Evolutionary conservation across 805 yeast species (phyloP).

Genomic region (Ogataea pini): DNA sequence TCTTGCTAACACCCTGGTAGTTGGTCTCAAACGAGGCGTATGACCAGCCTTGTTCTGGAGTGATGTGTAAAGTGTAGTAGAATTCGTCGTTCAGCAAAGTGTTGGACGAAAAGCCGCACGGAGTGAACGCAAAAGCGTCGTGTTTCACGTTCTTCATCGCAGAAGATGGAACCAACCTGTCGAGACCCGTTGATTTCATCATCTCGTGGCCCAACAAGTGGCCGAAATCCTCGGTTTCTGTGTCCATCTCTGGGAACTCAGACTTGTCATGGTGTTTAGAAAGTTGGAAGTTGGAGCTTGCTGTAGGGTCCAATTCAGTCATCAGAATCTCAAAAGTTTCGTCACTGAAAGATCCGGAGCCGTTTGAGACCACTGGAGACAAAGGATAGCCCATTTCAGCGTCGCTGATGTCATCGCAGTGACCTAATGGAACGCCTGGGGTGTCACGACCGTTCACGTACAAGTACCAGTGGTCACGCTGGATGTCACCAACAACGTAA

Average conservation of each 20-base stretch:
- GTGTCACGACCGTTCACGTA: slow-evolving; percentile 58
- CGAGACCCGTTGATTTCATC: slow-evolving; percentile 62
- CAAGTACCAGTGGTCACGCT: slow-evolving; percentile 88
- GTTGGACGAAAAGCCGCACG: slow-evolving; percentile 94
- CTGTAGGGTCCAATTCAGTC: slow-evolving; percentile 71
- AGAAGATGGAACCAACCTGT: slow-evolving; percentile 42
- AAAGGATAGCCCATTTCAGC: slow-evolving; percentile 22
- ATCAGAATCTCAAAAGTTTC: slow-evolving; percentile 87
- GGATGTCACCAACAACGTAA: slow-evolving; percentile 77
- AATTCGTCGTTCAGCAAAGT: slow-evolving; percentile 63
- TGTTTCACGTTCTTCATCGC: slow-evolving; percentile 39
- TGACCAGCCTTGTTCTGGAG: slow-evolving; percentile 93
- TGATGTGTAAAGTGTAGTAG: slow-evolving; percentile 82
- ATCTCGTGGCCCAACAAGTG: slow-evolving; percentile 74
- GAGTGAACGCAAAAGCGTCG: slow-evolving; percentile 89
- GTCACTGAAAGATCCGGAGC: slow-evolving; percentile 23
- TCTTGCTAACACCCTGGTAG: slow-evolving; percentile 54
- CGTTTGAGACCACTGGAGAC: slow-evolving; percentile 24
- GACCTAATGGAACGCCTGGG: not conserved
- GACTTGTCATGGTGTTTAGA: slow-evolving; percentile 29
- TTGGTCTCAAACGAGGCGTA: slow-evolving; percentile 96
- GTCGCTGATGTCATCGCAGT: not conserved
- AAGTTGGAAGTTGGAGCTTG: slow-evolving; percentile 56
- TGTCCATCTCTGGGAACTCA: slow-evolving; percentile 42
- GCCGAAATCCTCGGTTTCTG: slow-evolving; percentile 67